Conservation (phyloP, 805 yeast species). For the Hanseniaspora occidentalis region DNA sequence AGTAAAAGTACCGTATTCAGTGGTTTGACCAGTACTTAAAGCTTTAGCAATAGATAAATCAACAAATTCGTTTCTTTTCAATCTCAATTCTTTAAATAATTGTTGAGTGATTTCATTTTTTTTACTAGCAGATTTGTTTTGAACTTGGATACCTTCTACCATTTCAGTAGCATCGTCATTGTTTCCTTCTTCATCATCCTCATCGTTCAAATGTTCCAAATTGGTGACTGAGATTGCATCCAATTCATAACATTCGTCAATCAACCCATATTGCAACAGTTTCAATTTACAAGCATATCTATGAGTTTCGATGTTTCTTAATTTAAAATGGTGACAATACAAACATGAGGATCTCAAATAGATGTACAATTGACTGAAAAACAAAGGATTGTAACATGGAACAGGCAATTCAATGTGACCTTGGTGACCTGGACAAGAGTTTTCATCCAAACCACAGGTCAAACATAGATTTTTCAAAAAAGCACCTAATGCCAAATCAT, state of each 20-base stretch:
- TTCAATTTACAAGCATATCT: conserved; percentile 64
- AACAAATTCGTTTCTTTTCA: conserved; percentile 58
- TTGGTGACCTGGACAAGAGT: conserved; percentile 94
- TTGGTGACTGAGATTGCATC: conserved; percentile 40
- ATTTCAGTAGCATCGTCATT: conserved; percentile 22
- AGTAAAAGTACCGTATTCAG: conserved; percentile 57
- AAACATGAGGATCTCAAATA: conserved; percentile 77
- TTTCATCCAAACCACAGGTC: conserved; percentile 92
- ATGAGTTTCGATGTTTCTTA: conserved; percentile 59
- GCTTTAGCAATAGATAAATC: conserved; percentile 60
- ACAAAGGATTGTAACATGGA: conserved; percentile 89
- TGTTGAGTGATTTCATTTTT: conserved; percentile 27
- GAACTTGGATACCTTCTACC: conserved; percentile 7
- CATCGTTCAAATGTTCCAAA: conserved; percentile 26
- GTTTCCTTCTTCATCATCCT: conserved; percentile 35
- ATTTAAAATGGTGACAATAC: conserved; percentile 77
- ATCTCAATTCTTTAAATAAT: conserved; percentile 36
- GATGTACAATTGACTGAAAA: conserved; percentile 82
- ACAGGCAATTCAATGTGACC: conserved; percentile 96
- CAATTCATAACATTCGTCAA: conserved; percentile 62
- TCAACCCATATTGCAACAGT: conserved; percentile 77
- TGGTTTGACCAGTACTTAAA: conserved; percentile 60
- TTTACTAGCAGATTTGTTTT: conserved; percentile 10
- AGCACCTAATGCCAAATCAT: conserved; percentile 93
- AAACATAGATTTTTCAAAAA: conserved; percentile 79